Conservation (phyloP, 441 rosid genomes). For the Croton setiger region DNA sequence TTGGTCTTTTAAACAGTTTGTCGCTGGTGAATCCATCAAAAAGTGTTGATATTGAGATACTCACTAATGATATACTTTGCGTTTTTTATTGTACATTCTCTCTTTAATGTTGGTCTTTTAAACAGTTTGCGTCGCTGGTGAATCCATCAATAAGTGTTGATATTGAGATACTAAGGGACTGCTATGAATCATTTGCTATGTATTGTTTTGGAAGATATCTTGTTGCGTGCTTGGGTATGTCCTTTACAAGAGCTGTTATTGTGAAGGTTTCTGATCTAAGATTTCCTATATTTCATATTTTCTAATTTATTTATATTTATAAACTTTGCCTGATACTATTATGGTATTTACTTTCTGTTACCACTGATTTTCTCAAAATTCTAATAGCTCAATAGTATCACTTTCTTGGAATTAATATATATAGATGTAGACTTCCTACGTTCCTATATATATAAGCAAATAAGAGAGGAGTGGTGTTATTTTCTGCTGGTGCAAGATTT, state of each 20-base stretch:
- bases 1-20: conserved; percentile 52
- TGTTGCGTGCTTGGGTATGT: conserved; percentile 96
- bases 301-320: not conserved
- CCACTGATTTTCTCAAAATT: not conserved
- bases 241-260: conserved; percentile 20
- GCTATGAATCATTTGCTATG: conserved; percentile 99
- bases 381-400: not conserved
- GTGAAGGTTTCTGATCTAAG: not conserved
- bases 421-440: too few relatives aligned
- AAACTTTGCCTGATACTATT: not conserved
- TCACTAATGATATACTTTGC: conserved; percentile 17
- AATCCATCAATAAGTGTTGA: conserved; percentile 90
- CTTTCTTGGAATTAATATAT: not conserved
- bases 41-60: conserved; percentile 86
- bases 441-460: too few relatives aligned
- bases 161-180: conserved; percentile 87
- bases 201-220: conserved; percentile 99
- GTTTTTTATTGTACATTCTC: not conserved
- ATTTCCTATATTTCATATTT: not conserved
- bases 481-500: conserved; percentile 12
- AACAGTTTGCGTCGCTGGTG: conserved; percentile 88
- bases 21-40: conserved; percentile 88
- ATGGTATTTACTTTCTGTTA: not conserved
- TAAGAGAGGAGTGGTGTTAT: too few relatives aligned
- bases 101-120: conserved; percentile 19